Evolutionary conservation across 192 early-diverging fungal species (phyloP).

Genomic region (Backusella mclennaniae): DNA sequence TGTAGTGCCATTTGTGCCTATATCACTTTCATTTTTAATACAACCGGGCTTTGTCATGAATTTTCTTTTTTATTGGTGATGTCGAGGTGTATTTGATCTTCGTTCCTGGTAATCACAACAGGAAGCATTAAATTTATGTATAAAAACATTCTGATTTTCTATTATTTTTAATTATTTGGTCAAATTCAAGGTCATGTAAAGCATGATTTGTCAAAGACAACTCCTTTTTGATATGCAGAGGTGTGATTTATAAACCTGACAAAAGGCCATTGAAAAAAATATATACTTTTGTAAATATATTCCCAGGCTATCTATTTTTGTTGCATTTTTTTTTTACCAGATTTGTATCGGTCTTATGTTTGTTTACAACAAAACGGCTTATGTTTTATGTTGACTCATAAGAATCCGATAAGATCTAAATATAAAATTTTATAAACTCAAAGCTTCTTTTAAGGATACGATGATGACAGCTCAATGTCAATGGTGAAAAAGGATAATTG

Average conservation of each 20-base stretch:
- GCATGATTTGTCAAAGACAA: neutral
- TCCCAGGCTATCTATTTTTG: neutral
- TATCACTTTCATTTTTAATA: too few species aligned
- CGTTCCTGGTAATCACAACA: neutral
- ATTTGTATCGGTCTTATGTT: neutral
- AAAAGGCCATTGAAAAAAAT: neutral
- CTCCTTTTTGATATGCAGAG: neutral
- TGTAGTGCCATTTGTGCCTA: neutral
- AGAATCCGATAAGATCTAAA: neutral
- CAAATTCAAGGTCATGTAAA: neutral
- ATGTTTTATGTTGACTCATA: neutral
- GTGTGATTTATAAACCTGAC: neutral
- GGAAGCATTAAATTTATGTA: neutral
- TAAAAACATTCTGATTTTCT: neutral
- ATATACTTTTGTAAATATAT: neutral
- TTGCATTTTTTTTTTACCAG: neutral
- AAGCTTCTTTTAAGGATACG: neutral
- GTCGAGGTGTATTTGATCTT: neutral
- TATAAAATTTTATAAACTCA: neutral
- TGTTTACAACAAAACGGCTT: neutral
- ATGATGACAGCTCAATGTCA: too few species aligned
- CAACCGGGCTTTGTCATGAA: too few species aligned
- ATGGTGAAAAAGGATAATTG: neutral
- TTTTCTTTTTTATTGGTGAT: too few species aligned
- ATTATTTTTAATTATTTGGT: neutral